Evolutionary conservation across 257 asterid species (phyloP).

Genomic region (Penstemon eatonii): DNA sequence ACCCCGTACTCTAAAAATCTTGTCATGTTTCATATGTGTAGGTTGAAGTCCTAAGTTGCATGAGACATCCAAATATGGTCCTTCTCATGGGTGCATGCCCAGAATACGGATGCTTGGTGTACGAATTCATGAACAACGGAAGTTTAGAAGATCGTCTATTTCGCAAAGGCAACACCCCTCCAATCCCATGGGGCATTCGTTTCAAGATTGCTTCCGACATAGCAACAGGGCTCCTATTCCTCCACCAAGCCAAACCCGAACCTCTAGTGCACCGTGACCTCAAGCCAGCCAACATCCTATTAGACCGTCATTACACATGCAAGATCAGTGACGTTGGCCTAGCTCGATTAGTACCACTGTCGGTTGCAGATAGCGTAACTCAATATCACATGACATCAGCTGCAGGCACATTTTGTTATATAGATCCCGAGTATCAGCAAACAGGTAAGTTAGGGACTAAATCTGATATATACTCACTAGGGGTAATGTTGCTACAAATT

Average conservation of each 20-base stretch:
- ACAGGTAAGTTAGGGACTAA: slow-evolving; percentile 73
- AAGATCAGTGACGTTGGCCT: slow-evolving; percentile 84
- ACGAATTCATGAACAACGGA: slow-evolving; percentile 80
- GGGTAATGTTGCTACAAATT: slow-evolving; percentile 66
- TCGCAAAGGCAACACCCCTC: slow-evolving; percentile 67
- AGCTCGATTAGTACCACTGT: slow-evolving; percentile 72
- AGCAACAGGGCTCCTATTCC: slow-evolving; percentile 71
- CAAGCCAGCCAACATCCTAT: slow-evolving; percentile 76
- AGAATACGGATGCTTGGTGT: slow-evolving; percentile 78
- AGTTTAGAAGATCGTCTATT: slow-evolving; percentile 75
- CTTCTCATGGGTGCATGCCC: slow-evolving; percentile 83
- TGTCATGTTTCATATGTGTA: slow-evolving; percentile 18
- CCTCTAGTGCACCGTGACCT: slow-evolving; percentile 83
- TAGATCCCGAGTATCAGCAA: slow-evolving; percentile 84
- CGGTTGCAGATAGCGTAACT: slow-evolving; percentile 62
- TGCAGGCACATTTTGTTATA: slow-evolving; percentile 82
- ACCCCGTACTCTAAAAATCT: neutral
- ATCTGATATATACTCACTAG: slow-evolving; percentile 71
- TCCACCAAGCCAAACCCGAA: slow-evolving; percentile 83
- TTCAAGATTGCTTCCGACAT: slow-evolving; percentile 72
- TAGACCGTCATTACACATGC: slow-evolving; percentile 64
- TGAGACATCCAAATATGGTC: slow-evolving; percentile 87
- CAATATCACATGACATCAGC: slow-evolving; percentile 83
- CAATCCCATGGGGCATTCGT: slow-evolving; percentile 73
- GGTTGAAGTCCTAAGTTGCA: slow-evolving; percentile 72